phyloP scores from a whole-genome alignment of 2,329 filamentous ascomycete genomes.

The Fusarium nodosum region DNA sequence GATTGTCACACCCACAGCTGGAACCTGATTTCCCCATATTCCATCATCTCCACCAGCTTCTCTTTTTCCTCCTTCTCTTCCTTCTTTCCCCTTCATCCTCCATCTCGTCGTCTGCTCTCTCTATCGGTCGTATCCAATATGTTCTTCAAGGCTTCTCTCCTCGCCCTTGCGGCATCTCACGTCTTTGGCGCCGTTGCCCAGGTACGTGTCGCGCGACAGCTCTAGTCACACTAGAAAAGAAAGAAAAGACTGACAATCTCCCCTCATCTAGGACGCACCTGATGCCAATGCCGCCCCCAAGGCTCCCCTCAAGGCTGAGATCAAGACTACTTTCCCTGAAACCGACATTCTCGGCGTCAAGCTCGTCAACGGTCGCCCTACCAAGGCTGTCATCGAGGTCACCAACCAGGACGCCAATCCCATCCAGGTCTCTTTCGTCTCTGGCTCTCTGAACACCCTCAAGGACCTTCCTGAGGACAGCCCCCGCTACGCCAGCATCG shows the following conservation, averaged over 20 bases:
- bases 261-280: constrained; percentile 30
- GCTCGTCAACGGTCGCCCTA: constrained; percentile 92
- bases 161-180: constrained; percentile 79
- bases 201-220: constrained; percentile 60
- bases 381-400: constrained; percentile 84
- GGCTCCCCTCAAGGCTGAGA: constrained; percentile 69
- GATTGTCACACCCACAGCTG: constrained; percentile 48
- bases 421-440: constrained; percentile 81
- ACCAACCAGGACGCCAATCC: constrained; percentile 84
- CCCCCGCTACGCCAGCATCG: constrained; percentile 66
- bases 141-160: constrained; percentile 79
- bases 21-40: constrained; percentile 36
- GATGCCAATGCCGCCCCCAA: constrained; percentile 45
- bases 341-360: constrained; percentile 93
- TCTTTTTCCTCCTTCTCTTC: constrained; percentile 23
- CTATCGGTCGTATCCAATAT: constrained; percentile 60
- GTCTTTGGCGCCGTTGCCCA: constrained; percentile 75
- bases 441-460: constrained; percentile 77
- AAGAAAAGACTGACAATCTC: not conserved
- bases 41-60: constrained; percentile 41
- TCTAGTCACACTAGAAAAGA: not conserved
- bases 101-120: constrained; percentile 31
- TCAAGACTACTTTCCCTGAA: constrained; percentile 74
- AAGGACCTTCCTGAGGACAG: constrained; percentile 62
- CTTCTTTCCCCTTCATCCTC: constrained; percentile 18